A percentile compares a stretch with the other conserved stretches of the same genome.
phyloP scores from a whole-genome alignment of 1,284 basidiomycete species.

The Moesziomyces globuligerus region DNA sequence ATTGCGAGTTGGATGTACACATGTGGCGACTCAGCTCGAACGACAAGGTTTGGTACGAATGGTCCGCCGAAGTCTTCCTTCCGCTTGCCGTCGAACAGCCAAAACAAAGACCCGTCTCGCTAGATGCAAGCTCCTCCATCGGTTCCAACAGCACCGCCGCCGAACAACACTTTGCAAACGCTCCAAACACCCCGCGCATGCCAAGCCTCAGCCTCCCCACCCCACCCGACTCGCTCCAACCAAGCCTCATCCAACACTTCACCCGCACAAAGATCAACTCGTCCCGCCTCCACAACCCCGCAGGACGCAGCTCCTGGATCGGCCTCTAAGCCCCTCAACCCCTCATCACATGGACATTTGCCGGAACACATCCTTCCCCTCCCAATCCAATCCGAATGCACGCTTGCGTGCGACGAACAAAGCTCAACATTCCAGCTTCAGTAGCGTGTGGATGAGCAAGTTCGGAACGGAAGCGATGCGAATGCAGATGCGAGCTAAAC shows the following conservation, averaged over 20 bases:
- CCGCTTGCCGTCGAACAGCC: slow-evolving; percentile 21
- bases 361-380: no score
- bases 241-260: slow-evolving; percentile 13
- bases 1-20: slow-evolving; percentile 89
- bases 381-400: no score
- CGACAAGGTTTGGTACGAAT: slow-evolving; percentile 97
- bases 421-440: no score
- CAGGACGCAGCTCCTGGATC: slow-evolving; percentile 90
- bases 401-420: no score
- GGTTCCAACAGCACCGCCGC: slow-evolving; percentile 20
- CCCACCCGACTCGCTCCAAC: slow-evolving; percentile 4
- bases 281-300: slow-evolving; percentile 87
- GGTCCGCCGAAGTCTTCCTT: slow-evolving; percentile 89
- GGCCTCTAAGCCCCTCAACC: no score
- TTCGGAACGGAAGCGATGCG: slow-evolving; percentile 13
- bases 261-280: slow-evolving; percentile 85
- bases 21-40: slow-evolving; percentile 87
- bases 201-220: slow-evolving; percentile 24
- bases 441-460: no score
- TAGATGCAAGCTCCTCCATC: slow-evolving; percentile 37
- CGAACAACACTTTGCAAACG: slow-evolving; percentile 54
- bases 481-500: no score
- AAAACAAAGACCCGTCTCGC: slow-evolving; percentile 14
- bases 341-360: no score
- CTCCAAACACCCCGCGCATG: slow-evolving; percentile 58